Percentiles rank a stretch among this genome's conserved stretches.
phyloP scores from a whole-genome alignment of 768 basidiomycete genomes.

The Podaxis sp. region DNA sequence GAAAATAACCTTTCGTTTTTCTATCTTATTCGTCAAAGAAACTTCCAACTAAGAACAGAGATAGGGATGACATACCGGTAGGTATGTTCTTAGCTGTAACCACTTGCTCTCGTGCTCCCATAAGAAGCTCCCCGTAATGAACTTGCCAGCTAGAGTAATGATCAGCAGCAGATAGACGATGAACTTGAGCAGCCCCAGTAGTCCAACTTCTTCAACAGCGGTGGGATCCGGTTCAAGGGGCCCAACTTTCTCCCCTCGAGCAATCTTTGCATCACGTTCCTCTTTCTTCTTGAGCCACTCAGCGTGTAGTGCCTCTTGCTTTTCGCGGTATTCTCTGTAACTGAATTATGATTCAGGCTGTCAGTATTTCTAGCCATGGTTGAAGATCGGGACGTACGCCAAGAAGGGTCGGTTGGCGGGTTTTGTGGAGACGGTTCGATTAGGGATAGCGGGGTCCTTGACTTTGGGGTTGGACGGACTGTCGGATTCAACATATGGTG shows the following conservation, averaged over 20 bases:
- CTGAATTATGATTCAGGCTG: conserved; percentile 34
- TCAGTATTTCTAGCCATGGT: conserved; percentile 2
- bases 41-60: conserved; percentile 3
- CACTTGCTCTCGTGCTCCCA: conserved; percentile 82
- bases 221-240: conserved; percentile 77
- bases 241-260: conserved; percentile 70
- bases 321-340: conserved; percentile 64
- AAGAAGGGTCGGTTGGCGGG: conserved; percentile 85
- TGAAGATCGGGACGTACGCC: conserved; percentile 43
- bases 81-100: conserved; percentile 57
- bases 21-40: conserved; percentile 30
- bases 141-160: conserved; percentile 67
- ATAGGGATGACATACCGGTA: conserved; percentile 49
- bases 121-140: conserved; percentile 81
- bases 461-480: conserved; percentile 50
- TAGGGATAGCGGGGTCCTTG: conserved; percentile 61
- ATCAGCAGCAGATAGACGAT: conserved; percentile 55
- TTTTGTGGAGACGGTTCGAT: conserved; percentile 77
- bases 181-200: conserved; percentile 69
- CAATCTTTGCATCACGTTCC: conserved; percentile 71
- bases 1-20: conserved; percentile 71
- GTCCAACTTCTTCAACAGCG: conserved; percentile 62
- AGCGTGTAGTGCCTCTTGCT: conserved; percentile 58
- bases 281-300: conserved; percentile 72
- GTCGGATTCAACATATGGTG: conserved; percentile 39